These are phyloP conservation scores for Coemansia umbellata DNA, from an alignment of 192 early-diverging fungal genomes.

Conservation along the genomic window DNA sequence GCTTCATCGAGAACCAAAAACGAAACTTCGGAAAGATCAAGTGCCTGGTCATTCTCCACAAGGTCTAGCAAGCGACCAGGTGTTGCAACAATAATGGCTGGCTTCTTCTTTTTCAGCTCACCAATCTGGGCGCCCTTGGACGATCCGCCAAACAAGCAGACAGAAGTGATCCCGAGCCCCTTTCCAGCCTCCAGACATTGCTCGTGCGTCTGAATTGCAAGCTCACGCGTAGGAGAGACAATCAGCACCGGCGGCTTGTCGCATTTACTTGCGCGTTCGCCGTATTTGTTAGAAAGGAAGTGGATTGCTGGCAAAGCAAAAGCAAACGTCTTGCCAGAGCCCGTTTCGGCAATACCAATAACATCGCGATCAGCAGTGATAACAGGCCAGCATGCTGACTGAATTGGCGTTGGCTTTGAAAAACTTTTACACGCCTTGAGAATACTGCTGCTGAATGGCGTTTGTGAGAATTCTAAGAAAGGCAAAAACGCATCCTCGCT, in stretches of 20 bases:
- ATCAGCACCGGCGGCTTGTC: conserved; percentile 77
- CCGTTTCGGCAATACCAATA: conserved; percentile 96
- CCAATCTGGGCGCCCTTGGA: conserved; percentile 71
- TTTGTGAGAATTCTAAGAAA: conserved; percentile 71
- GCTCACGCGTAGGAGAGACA: conserved; percentile 92
- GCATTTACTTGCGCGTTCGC: conserved; percentile 57
- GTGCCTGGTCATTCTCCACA: conserved; percentile 68
- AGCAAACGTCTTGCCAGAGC: conserved; percentile 91
- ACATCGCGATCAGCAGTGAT: conserved; percentile 77
- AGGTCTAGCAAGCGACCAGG: conserved; percentile 95
- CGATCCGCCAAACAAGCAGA: conserved; percentile 90
- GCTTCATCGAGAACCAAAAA: conserved; percentile 96
- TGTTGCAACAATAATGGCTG: conserved; percentile 82
- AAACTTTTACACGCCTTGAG: conserved; percentile 65
- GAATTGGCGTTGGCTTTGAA: conserved; percentile 86
- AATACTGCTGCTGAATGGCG: conserved; percentile 66
- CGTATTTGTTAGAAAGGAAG: conserved; percentile 71
- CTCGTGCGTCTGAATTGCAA: conserved; percentile 92
- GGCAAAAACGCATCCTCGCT: conserved; percentile 57
- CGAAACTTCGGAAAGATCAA: conserved; percentile 73
- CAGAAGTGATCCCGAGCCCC: conserved; percentile 57
- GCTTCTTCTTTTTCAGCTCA: conserved; percentile 47
- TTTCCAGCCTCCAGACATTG: conserved; percentile 73
- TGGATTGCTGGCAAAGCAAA: conserved; percentile 89
- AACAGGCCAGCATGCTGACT: conserved; percentile 91